Evolutionary conservation across 805 yeast genomes (phyloP).

Genomic region (Candida germanica): DNA sequence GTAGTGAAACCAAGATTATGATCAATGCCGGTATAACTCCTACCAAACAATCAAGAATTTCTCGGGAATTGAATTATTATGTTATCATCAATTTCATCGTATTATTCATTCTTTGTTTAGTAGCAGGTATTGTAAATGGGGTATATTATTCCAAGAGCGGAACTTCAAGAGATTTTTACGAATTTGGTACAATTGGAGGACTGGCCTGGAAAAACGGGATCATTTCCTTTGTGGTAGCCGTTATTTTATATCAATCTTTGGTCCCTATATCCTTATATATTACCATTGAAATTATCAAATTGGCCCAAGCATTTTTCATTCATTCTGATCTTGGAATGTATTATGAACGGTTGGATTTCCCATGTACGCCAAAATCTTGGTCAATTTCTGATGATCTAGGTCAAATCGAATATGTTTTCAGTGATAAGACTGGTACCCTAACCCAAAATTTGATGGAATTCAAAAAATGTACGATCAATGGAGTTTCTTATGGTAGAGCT

Average conservation of each 20-base stretch:
- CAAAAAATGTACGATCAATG: conserved; percentile 75
- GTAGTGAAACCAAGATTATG: conserved; percentile 79
- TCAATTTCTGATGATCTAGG: conserved; percentile 83
- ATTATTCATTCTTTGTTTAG: conserved; percentile 64
- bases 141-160: conserved; percentile 47
- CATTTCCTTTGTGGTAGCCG: conserved; percentile 69
- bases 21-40: conserved; percentile 78
- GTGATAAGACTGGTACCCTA: conserved; percentile 82
- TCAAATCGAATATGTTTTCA: conserved; percentile 78
- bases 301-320: conserved; percentile 78
- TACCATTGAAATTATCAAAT: conserved; percentile 77
- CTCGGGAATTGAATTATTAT: conserved; percentile 68
- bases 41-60: conserved; percentile 68
- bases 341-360: conserved; percentile 65
- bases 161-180: conserved; percentile 61
- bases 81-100: conserved; percentile 65
- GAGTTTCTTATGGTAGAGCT: conserved; percentile 70
- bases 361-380: conserved; percentile 85
- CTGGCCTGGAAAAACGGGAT: conserved; percentile 66
- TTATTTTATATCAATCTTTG: conserved; percentile 72
- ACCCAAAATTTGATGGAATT: conserved; percentile 86
- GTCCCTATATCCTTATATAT: conserved; percentile 83
- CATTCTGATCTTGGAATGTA: conserved; percentile 74
- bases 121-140: conserved; percentile 71
- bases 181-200: conserved; percentile 67